Base-by-base conservation (phyloP, 2,329 filamentous ascomycete genomes). In the Davidsoniella eucalypti region DNA sequence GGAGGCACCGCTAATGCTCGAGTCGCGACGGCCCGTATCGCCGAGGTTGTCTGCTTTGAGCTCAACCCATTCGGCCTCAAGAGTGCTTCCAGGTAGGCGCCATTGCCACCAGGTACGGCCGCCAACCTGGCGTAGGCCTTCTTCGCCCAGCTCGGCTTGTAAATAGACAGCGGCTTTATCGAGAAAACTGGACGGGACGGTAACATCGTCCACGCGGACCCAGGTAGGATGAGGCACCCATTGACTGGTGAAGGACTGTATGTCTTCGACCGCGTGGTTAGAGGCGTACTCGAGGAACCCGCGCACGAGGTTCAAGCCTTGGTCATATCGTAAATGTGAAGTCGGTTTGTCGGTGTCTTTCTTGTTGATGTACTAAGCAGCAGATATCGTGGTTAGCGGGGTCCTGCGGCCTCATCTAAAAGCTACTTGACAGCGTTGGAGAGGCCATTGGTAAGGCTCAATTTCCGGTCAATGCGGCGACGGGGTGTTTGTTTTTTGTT, bases 31-130 rank as follows among this genome's bases (percentile, higher is more conserved):
- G 9, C 44, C 42, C 4, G 39, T 37, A 16, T 49, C 47, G 5
- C 37, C 39, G 25, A 61, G 61, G 59, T 85, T 82, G 62, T 96
- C 83, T 47, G 78, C 73, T 56, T 78, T 80, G 88, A 95, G 95
- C 70, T 96, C 92, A 57, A 98, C 86, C 90, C 88, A 96, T 62
- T 98, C 90, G 0, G 84, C 87, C 59, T 79, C 78, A 25, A 95
- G 67, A 1, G 78, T 71, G 44, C 67, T 72, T 23, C 77, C 72
- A 4, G 76, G 75, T 49, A 78, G 75, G 48, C 85, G 75, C 87
- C 87, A 94, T 65, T 87, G 77, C 90, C 90, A 87, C 92, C 92
- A 87, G 54, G 80, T 75, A 59, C 75, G 72, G 2, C 92, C 92
- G 39, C 92, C 92, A 42, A 94, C 80, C 56, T 75, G 73, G 47